Evolutionary conservation across 805 yeast genomes (phyloP).

Genomic region (Lachancea meyersii): DNA sequence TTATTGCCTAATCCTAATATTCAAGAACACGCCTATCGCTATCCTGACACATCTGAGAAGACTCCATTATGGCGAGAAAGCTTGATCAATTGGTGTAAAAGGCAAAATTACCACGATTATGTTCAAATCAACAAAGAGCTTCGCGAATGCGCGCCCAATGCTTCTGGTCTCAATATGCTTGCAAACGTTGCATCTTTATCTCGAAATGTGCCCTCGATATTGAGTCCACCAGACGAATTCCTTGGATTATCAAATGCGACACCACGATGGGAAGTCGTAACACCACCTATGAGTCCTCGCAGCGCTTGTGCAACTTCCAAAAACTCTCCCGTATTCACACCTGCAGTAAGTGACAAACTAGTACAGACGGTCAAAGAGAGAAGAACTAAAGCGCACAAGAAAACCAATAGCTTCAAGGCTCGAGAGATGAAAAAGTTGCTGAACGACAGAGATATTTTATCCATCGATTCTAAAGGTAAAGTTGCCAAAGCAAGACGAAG

Average conservation of each 20-base stretch:
- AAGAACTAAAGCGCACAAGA: constrained; percentile 23
- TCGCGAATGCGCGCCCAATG: neutral
- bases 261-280: constrained; percentile 18
- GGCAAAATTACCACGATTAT: constrained; percentile 29
- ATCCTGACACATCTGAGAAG: constrained; percentile 32
- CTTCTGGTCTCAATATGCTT: constrained; percentile 10
- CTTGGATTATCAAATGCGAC: constrained; percentile 19
- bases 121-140: constrained; percentile 21
- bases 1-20: constrained; percentile 27
- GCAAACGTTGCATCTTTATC: constrained; percentile 15
- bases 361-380: constrained; percentile 28
- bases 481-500: constrained; percentile 10
- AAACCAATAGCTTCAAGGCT: constrained; percentile 34
- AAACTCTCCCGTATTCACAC: constrained; percentile 15
- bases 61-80: constrained; percentile 31
- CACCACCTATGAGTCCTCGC: constrained; percentile 31
- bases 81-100: constrained; percentile 31
- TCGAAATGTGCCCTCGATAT: constrained; percentile 21
- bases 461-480: constrained; percentile 19
- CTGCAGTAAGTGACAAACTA: constrained; percentile 25
- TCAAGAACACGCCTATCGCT: constrained; percentile 28
- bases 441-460: constrained; percentile 28
- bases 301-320: constrained; percentile 15
- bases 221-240: constrained; percentile 29
- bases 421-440: constrained; percentile 30